Conservation (phyloP, 176 grass and related monocot genomes). For the Areca catechu region DNA sequence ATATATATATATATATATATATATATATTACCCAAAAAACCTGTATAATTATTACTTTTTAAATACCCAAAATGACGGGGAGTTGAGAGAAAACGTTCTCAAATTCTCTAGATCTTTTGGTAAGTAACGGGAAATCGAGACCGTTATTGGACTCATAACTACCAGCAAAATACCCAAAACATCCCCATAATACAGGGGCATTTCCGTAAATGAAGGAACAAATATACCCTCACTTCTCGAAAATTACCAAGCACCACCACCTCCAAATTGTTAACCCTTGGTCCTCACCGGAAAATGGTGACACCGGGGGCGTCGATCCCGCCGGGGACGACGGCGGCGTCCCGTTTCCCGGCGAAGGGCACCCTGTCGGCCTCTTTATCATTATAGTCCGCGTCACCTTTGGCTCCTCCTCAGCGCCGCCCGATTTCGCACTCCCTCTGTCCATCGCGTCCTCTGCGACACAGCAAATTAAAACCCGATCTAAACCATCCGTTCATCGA, state of each 20-base stretch:
- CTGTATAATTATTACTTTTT: too few relatives aligned
- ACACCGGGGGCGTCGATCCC: slow-evolving; percentile 57
- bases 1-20: too few relatives aligned
- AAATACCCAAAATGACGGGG: too few relatives aligned
- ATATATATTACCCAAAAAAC: too few relatives aligned
- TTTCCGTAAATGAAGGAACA: too few relatives aligned
- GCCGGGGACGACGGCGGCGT: slow-evolving; percentile 67
- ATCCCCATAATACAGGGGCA: not conserved
- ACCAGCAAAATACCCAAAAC: slow-evolving; percentile 16
- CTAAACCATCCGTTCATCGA: not conserved
- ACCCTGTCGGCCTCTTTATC: slow-evolving; percentile 80
- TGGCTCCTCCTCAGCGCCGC: slow-evolving; percentile 30
- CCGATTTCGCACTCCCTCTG: slow-evolving; percentile 19
- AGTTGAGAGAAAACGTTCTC: too few relatives aligned
- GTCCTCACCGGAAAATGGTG: slow-evolving; percentile 70
- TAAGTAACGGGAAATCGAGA: too few relatives aligned
- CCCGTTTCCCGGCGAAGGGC: slow-evolving; percentile 44
- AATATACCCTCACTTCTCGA: not conserved
- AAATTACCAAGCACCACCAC: not conserved
- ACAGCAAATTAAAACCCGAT: not conserved
- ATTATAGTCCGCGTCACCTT: slow-evolving; percentile 96
- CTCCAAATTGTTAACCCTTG: too few relatives aligned
- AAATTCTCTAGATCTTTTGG: too few relatives aligned
- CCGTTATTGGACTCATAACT: too few relatives aligned
- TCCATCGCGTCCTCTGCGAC: slow-evolving; percentile 41